A percentile compares a stretch with the other conserved stretches of the same genome.
Evolutionary conservation across 306 rosid species (phyloP).

Genomic region (Rosa chinensis): DNA sequence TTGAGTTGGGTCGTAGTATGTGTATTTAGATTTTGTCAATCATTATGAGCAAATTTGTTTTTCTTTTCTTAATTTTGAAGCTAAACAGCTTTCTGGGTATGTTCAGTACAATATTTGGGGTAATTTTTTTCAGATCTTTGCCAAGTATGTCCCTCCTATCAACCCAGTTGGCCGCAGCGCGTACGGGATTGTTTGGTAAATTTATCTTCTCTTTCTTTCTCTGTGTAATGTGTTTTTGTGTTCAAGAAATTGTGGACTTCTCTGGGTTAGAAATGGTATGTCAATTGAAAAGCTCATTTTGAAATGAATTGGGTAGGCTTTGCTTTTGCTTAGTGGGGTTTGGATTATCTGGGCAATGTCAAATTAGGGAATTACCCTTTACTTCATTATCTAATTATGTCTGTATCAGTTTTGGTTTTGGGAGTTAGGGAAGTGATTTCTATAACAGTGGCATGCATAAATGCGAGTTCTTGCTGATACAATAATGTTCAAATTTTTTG

Average conservation of each 20-base stretch:
- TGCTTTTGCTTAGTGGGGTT: neutral
- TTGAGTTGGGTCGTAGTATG: no score
- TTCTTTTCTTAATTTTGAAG: conserved; percentile 14
- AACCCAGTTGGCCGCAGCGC: conserved; percentile 95
- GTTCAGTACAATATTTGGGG: conserved; percentile 71
- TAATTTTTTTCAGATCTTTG: conserved; percentile 63
- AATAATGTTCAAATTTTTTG: neutral
- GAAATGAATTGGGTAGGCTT: no score
- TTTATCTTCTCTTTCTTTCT: neutral
- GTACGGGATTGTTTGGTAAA: conserved; percentile 89
- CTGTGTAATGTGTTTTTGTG: neutral
- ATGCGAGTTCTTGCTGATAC: neutral
- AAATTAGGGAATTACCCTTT: neutral
- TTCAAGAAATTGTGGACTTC: conserved; percentile 1
- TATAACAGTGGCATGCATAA: neutral
- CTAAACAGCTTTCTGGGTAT: conserved; percentile 47
- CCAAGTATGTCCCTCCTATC: conserved; percentile 76
- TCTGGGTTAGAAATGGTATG: no score
- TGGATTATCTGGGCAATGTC: neutral
- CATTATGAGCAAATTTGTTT: no score
- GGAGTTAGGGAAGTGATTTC: neutral
- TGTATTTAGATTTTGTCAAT: no score
- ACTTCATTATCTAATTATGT: neutral
- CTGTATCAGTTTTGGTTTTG: neutral
- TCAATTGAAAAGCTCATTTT: no score